These are phyloP conservation scores for Athelia sp. DNA, from an alignment of 1,284 basidiomycete species.

Conservation along the genomic window DNA sequence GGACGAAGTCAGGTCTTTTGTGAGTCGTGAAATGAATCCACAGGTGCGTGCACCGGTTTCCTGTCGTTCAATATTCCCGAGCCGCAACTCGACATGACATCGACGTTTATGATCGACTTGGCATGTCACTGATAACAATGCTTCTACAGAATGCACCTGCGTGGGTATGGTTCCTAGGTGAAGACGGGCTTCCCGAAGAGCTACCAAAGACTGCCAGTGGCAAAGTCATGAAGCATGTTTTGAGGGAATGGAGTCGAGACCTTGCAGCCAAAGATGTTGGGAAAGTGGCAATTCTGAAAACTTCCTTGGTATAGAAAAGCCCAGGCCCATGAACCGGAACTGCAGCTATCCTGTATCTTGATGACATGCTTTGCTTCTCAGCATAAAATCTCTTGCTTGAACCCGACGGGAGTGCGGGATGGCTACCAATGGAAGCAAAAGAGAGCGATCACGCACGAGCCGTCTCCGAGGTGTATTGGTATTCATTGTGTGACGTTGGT, in stretches of 20 bases:
- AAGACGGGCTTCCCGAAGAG: slow-evolving; percentile 53
- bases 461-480: too few relatives aligned
- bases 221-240: slow-evolving; percentile 81
- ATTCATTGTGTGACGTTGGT: too few relatives aligned
- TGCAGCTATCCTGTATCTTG: too few relatives aligned
- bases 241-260: slow-evolving; percentile 33
- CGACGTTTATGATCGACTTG: too few relatives aligned
- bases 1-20: slow-evolving; percentile 49
- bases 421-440: too few relatives aligned
- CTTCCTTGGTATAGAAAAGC: too few relatives aligned
- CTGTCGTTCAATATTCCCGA: neutral
- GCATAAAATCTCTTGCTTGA: too few relatives aligned
- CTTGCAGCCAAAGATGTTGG: slow-evolving; percentile 13
- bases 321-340: too few relatives aligned
- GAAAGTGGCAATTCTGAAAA: too few relatives aligned
- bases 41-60: slow-evolving; percentile 52
- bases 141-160: slow-evolving; percentile 62
- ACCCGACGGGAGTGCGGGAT: too few relatives aligned
- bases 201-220: slow-evolving; percentile 86
- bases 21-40: slow-evolving; percentile 63
- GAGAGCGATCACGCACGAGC: too few relatives aligned
- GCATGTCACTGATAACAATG: neutral
- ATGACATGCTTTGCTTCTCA: too few relatives aligned
- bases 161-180: slow-evolving; percentile 81
- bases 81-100: neutral